Conservation (phyloP, 495 filamentous ascomycete species). For the Hypoxylon fragiforme region DNA sequence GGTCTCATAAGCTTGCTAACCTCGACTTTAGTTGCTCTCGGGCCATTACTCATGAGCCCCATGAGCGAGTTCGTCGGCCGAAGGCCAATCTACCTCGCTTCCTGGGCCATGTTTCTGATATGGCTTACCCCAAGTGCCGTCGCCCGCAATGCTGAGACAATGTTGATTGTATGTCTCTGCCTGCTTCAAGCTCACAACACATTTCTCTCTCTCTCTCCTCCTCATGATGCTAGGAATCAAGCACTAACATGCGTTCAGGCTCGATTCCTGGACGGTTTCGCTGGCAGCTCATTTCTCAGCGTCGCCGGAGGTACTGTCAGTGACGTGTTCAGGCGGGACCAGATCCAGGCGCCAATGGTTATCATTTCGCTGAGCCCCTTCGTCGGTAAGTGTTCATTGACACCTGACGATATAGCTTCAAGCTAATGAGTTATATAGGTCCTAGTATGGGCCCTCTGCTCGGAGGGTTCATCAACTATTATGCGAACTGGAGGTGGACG, state of each 20-base stretch:
- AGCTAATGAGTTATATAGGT: conserved; percentile 33
- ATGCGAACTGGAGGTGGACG: conserved; percentile 82
- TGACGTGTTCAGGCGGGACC: conserved; percentile 77
- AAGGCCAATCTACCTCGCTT: conserved; percentile 77
- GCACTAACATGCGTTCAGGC: conserved; percentile 34
- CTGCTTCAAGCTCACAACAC: neutral
- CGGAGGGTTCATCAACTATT: conserved; percentile 70
- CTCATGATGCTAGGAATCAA: neutral
- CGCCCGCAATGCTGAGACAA: conserved; percentile 78
- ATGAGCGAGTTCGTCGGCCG: conserved; percentile 85
- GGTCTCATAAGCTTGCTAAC: conserved; percentile 15
- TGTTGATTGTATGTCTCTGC: conserved; percentile 60
- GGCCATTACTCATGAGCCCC: conserved; percentile 68
- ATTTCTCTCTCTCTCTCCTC: neutral
- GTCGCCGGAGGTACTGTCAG: conserved; percentile 92
- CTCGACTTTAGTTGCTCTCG: conserved; percentile 54
- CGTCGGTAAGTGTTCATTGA: conserved; percentile 58
- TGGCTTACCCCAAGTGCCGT: conserved; percentile 90
- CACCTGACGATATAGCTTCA: conserved; percentile 39
- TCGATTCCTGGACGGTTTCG: conserved; percentile 83
- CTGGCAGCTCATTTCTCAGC: conserved; percentile 84
- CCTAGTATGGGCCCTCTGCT: conserved; percentile 57
- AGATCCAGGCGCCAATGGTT: conserved; percentile 65
- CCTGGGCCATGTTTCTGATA: conserved; percentile 77
- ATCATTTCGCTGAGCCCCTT: conserved; percentile 82